phyloP scores from a whole-genome alignment of 208 protist genomes.

The Porcisia hertigi region DNA sequence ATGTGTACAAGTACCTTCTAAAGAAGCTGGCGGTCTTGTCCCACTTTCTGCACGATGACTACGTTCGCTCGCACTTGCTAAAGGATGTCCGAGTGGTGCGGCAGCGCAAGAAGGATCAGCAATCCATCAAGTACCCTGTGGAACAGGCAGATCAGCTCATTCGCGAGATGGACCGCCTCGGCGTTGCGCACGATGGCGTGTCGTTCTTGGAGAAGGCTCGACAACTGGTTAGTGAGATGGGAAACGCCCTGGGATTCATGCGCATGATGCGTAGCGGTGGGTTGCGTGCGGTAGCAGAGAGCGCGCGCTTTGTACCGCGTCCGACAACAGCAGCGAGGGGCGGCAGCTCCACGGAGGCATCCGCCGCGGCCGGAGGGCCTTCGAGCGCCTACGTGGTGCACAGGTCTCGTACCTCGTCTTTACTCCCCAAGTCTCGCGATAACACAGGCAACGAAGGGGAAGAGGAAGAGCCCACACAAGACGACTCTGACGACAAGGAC shows the following conservation, averaged over 20 bases:
- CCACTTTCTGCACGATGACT: constrained; percentile 97
- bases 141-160: constrained; percentile 91
- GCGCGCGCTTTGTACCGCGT: constrained; percentile 92
- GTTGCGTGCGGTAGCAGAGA: constrained; percentile 86
- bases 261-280: constrained; percentile 93
- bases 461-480: constrained; percentile 4
- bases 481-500: constrained; percentile 3
- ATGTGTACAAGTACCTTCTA: constrained; percentile 95
- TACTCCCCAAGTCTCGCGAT: background rate
- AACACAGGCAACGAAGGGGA: constrained; percentile 6
- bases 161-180: constrained; percentile 93
- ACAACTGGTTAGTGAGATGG: constrained; percentile 96
- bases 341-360: background rate
- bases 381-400: constrained; percentile 5
- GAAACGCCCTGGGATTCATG: constrained; percentile 98
- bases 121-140: constrained; percentile 82
- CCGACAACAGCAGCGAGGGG: constrained; percentile 20
- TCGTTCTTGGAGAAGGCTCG: constrained; percentile 94
- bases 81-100: constrained; percentile 75
- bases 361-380: constrained; percentile 22
- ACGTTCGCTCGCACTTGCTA: constrained; percentile 92
- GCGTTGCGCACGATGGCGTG: constrained; percentile 68
- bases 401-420: background rate
- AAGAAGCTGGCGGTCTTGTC: constrained; percentile 95
- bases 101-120: constrained; percentile 59